phyloP scores from a whole-genome alignment of 164 flowering plant species.

The Magnolia changhungtana region DNA sequence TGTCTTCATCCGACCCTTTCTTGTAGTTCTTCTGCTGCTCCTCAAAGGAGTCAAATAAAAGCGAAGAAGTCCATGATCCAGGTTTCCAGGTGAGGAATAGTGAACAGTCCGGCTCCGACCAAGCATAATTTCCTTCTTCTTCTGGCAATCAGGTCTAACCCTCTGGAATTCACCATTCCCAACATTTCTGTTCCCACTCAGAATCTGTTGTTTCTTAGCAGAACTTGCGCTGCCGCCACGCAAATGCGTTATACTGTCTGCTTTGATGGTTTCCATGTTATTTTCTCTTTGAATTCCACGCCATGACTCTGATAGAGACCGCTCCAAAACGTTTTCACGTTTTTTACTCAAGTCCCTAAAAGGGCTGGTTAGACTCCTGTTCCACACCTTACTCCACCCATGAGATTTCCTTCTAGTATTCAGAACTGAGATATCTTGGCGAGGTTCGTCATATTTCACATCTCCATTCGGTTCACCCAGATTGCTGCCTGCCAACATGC shows the following conservation, averaged over 20 bases:
- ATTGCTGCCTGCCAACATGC: neutral
- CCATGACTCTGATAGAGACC: constrained; percentile 23
- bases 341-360: constrained; percentile 13
- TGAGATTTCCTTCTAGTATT: constrained; percentile 13
- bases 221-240: neutral
- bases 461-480: constrained; percentile 2
- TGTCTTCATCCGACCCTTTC: constrained; percentile 4
- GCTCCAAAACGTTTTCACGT: constrained; percentile 16
- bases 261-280: neutral
- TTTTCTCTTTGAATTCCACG: constrained; percentile 6
- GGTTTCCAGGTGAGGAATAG: constrained; percentile 17
- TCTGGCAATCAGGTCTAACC: constrained; percentile 6
- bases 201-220: constrained; percentile 3
- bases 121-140: constrained; percentile 7
- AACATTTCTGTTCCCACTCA: neutral
- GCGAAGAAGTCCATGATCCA: constrained; percentile 21
- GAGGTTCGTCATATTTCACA: constrained; percentile 1
- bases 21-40: constrained; percentile 17
- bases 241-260: constrained; percentile 5
- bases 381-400: constrained; percentile 21
- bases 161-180: constrained; percentile 7
- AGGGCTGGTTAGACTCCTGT: constrained; percentile 16
- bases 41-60: constrained; percentile 25
- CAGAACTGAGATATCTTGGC: neutral
- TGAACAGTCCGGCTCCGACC: constrained; percentile 24